phyloP scores from a whole-genome alignment of 495 filamentous ascomycete species.

The Penicillium egyptiacum region DNA sequence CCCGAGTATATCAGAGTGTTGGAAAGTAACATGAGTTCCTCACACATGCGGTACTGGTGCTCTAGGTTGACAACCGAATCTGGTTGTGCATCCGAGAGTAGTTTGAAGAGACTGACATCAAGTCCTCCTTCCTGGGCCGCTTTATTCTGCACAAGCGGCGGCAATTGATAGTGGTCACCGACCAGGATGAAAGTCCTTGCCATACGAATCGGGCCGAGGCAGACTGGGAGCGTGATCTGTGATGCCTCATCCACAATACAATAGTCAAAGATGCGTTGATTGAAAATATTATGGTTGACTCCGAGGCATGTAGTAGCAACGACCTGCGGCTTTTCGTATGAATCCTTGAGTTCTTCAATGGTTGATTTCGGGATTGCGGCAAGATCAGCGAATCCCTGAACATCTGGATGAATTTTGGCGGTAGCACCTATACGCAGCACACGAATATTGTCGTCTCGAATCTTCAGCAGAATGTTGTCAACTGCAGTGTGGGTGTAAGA shows the following conservation, averaged over 20 bases:
- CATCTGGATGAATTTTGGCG: conserved; percentile 82
- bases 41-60: conserved; percentile 97
- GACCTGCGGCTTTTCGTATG: conserved; percentile 79
- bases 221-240: conserved; percentile 93
- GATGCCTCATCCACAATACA: conserved; percentile 98
- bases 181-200: conserved; percentile 92
- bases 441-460: conserved; percentile 73
- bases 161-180: conserved; percentile 93
- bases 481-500: conserved; percentile 97
- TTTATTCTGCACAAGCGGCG: conserved; percentile 89
- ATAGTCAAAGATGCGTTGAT: conserved; percentile 88
- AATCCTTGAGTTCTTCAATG: conserved; percentile 78
- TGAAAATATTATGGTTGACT: conserved; percentile 85
- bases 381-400: conserved; percentile 77
- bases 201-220: conserved; percentile 89
- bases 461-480: conserved; percentile 94
- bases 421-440: conserved; percentile 79
- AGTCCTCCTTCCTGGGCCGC: conserved; percentile 82
- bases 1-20: conserved; percentile 93
- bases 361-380: conserved; percentile 66
- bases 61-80: conserved; percentile 84
- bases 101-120: conserved; percentile 90
- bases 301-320: conserved; percentile 95
- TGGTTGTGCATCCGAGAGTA: conserved; percentile 85
- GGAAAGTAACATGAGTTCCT: conserved; percentile 90